These are phyloP conservation scores for Sporothrix luriei DNA, from an alignment of 2,329 filamentous ascomycete genomes.

Conservation along the genomic window DNA sequence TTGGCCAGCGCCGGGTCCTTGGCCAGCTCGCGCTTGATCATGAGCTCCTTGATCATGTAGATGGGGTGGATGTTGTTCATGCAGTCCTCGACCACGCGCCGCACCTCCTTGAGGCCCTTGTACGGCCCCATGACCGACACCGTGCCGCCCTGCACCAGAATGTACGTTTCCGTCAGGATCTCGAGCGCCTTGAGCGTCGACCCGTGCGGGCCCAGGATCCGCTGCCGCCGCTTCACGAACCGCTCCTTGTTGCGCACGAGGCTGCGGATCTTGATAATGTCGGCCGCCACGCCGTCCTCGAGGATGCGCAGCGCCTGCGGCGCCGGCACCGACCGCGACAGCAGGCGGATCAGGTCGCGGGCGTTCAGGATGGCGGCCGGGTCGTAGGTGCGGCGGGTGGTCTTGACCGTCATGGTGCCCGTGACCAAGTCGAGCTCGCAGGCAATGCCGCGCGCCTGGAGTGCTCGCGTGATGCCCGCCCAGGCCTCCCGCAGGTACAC, in stretches of 20 bases:
- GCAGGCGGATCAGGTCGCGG: slow-evolving; percentile 88
- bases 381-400: slow-evolving; percentile 87
- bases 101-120: slow-evolving; percentile 90
- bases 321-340: slow-evolving; percentile 87
- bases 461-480: slow-evolving; percentile 83
- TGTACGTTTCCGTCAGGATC: slow-evolving; percentile 86
- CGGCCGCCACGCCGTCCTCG: slow-evolving; percentile 76
- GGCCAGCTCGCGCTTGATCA: slow-evolving; percentile 79
- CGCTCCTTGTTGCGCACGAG: slow-evolving; percentile 91
- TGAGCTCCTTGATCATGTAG: slow-evolving; percentile 73
- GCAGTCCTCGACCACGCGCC: slow-evolving; percentile 87
- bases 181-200: slow-evolving; percentile 93
- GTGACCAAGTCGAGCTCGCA: slow-evolving; percentile 94
- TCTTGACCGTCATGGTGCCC: slow-evolving; percentile 95
- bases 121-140: slow-evolving; percentile 87
- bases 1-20: slow-evolving; percentile 79
- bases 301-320: slow-evolving; percentile 93
- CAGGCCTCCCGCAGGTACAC: slow-evolving; percentile 89
- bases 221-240: slow-evolving; percentile 91
- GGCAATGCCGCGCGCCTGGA: slow-evolving; percentile 85
- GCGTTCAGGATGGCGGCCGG: slow-evolving; percentile 92
- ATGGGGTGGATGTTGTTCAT: slow-evolving; percentile 98
- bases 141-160: slow-evolving; percentile 95
- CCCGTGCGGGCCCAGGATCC: slow-evolving; percentile 87
- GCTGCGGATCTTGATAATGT: slow-evolving; percentile 93